Evolutionary conservation across 148 eudicot genomes (phyloP).

Genomic region (Vaccinium vitisidaea): DNA sequence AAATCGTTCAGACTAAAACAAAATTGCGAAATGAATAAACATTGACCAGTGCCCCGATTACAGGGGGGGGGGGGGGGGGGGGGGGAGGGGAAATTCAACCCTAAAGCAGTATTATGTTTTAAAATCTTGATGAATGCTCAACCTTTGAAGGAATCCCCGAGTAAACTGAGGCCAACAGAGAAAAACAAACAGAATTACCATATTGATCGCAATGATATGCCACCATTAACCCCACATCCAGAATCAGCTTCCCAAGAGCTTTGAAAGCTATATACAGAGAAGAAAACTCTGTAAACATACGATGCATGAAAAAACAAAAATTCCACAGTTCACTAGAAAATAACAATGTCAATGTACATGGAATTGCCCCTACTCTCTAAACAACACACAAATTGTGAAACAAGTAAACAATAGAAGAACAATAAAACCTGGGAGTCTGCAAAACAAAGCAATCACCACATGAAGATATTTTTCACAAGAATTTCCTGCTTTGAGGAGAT

Average conservation of each 20-base stretch:
- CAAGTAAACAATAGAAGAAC: not conserved
- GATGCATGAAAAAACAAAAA: not conserved
- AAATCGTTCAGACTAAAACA: not conserved
- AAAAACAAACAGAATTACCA: slow-evolving; percentile 38
- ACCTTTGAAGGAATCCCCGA: not conserved
- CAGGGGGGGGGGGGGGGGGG: no score
- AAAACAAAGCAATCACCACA: not conserved
- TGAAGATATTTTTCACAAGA: not conserved
- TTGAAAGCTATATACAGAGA: slow-evolving; percentile 63
- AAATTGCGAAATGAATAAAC: not conserved
- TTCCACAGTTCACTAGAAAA: not conserved
- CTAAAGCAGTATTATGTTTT: not conserved
- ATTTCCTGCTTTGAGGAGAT: not conserved
- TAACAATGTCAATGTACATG: not conserved
- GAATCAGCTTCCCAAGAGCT: slow-evolving; percentile 85
- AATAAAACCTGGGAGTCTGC: not conserved
- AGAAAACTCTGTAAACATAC: not conserved
- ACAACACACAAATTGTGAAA: not conserved
- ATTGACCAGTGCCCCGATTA: no score
- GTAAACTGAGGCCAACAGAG: slow-evolving; percentile 6
- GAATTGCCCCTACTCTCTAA: slow-evolving; percentile 8
- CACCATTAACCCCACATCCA: slow-evolving; percentile 79
- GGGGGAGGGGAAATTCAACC: not conserved
- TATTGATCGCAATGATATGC: slow-evolving; percentile 90
- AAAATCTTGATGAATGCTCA: not conserved